Base-by-base conservation (phyloP, 805 yeast species). In the Starmerella bombi region DNA sequence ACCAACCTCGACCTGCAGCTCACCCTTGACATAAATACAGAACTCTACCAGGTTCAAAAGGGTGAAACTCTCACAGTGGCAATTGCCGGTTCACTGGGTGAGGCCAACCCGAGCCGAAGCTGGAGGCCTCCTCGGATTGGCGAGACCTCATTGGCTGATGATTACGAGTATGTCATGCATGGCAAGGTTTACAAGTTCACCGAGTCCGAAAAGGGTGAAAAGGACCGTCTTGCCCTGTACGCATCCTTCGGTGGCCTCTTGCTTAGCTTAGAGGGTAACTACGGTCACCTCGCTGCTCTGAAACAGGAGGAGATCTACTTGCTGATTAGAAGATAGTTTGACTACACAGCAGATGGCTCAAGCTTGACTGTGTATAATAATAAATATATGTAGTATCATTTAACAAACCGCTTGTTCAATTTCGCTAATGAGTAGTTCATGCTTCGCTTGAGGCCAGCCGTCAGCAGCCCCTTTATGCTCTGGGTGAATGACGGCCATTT, bases 161-260 rank as follows among this genome's bases (percentile, higher is more conserved):
- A 91, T 58, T 88, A 85, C 65, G 97, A 88, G 61, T 91, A 91
- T 55, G 97, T 91, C 50, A 88, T 91, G 97, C 77, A 86, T 59
- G 98, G 98, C 40, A 85, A 94, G 5, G 93, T 91, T 34, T 91
- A 91, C 69, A 86, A 88, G 61, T 91, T 91, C 58, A 95, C 88
- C 60, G 98, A 91, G 64, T 74, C 78, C 47, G 47, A 44, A 14
- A 42, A 42, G 38, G 41, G 43, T 25, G 67, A 69, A 32, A 73
- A 73, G 49, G 74, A 70, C 47, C 64, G 66, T 50, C 65, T 67
- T 56, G 77, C 93, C 17, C 94, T 88, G 19, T 91, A 84, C 59
- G 82, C 84, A 43, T 88, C 97, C 3, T 91, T 86, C 60, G 98
- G 98, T 42, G 98, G 98, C 4, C 71, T 91, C 53, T 69, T 91